These are phyloP conservation scores for Mycena haematopus DNA, from an alignment of 768 basidiomycete species.

Conservation along the genomic window DNA sequence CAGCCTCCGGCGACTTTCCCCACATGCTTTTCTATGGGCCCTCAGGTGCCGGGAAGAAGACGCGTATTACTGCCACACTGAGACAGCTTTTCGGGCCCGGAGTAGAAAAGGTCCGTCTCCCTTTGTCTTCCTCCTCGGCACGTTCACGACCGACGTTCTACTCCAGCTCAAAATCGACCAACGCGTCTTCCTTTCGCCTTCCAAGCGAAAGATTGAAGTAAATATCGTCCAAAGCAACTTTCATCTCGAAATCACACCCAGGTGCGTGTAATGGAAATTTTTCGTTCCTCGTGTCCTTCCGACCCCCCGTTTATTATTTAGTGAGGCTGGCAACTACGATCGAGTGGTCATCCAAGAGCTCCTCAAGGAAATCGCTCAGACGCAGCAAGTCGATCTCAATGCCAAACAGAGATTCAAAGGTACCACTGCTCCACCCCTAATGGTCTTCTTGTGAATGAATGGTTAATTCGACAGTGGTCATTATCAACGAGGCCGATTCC, in stretches of 20 bases:
- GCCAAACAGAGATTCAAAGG: constrained; percentile 98
- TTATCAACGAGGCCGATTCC: constrained; percentile 97
- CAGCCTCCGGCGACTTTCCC: constrained; percentile 92
- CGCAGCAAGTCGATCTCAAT: constrained; percentile 95
- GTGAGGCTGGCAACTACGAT: constrained; percentile 96
- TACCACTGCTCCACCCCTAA: constrained; percentile 37
- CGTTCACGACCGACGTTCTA: background rate
- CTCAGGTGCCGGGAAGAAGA: constrained; percentile 98
- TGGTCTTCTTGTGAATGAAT: constrained; percentile 2
- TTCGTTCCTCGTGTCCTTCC: background rate
- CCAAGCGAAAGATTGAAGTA: constrained; percentile 92
- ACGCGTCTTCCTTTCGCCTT: constrained; percentile 92
- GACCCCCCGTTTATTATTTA: constrained; percentile 38
- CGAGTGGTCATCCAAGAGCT: constrained; percentile 95
- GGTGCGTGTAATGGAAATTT: constrained; percentile 53
- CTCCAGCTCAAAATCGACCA: constrained; percentile 97
- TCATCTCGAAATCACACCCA: constrained; percentile 97
- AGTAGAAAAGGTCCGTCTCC: constrained; percentile 81
- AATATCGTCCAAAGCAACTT: constrained; percentile 98
- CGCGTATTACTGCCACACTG: constrained; percentile 88
- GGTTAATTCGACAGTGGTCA: constrained; percentile 68
- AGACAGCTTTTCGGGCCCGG: constrained; percentile 90
- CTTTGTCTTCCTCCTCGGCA: background rate
- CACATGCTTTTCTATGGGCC: constrained; percentile 98
- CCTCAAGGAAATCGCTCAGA: constrained; percentile 97